Conservation (phyloP, 129 eudicot genomes). For the Lactuca saligna region DNA sequence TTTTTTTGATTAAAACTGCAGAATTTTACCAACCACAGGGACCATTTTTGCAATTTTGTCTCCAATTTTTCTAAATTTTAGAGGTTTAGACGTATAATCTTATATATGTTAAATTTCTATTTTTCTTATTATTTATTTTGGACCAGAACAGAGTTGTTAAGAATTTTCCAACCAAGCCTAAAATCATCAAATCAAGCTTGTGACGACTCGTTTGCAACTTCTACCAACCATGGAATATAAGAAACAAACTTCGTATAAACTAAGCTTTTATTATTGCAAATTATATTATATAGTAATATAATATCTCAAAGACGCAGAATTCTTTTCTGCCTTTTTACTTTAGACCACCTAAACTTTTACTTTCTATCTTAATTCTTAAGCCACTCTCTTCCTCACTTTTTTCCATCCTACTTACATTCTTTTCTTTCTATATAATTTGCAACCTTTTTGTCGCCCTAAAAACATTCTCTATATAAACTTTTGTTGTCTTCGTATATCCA, state of each 20-base stretch:
- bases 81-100: background rate
- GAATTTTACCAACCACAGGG: too few relatives aligned
- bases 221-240: background rate
- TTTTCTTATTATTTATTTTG: background rate
- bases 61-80: background rate
- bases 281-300: conserved; percentile 21
- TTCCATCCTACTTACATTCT: conserved; percentile 13
- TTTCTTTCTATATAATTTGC: conserved; percentile 21
- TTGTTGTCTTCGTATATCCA: conserved; percentile 24
- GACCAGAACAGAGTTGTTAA: background rate
- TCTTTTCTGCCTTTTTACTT: conserved; percentile 22
- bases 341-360: conserved; percentile 13
- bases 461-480: conserved; percentile 25
- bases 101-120: background rate
- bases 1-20: too few relatives aligned
- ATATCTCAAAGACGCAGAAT: conserved; percentile 27
- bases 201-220: background rate
- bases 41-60: too few relatives aligned
- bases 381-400: conserved; percentile 16
- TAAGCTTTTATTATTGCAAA: conserved; percentile 21
- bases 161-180: background rate
- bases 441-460: conserved; percentile 29
- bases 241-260: conserved; percentile 9
- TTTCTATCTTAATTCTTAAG: conserved; percentile 26
- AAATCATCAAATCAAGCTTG: background rate